Conservation (phyloP, 331 rosid genomes). For the Acacia pycnantha region DNA sequence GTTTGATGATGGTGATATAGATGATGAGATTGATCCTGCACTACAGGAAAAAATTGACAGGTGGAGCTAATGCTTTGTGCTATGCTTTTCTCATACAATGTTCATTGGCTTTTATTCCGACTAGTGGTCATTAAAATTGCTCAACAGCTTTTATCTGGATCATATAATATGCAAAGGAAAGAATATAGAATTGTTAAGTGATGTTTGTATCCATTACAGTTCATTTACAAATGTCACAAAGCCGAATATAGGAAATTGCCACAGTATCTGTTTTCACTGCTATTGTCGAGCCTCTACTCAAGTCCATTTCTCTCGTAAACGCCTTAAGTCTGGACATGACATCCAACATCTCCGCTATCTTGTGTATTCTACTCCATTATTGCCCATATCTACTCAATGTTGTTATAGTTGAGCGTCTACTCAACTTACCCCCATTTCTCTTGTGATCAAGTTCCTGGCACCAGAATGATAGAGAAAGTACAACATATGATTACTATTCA, state of each 20-base stretch:
- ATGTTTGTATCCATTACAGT: constrained; percentile 16
- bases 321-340: neutral
- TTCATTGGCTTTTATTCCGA: constrained; percentile 27
- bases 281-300: neutral
- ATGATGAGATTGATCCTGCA: constrained; percentile 92
- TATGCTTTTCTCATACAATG: neutral
- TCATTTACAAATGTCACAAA: constrained; percentile 16
- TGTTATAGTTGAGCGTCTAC: neutral
- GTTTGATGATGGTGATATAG: constrained; percentile 69
- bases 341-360: neutral
- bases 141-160: neutral
- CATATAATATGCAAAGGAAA: constrained; percentile 31
- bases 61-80: constrained; percentile 32
- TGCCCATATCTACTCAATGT: neutral
- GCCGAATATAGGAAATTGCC: constrained; percentile 14
- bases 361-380: neutral
- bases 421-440: neutral
- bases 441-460: neutral
- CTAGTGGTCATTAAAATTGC: constrained; percentile 20
- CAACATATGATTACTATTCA: neutral
- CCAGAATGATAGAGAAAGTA: neutral
- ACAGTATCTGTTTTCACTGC: neutral
- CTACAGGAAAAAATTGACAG: constrained; percentile 89
- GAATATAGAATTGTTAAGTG: constrained; percentile 22
- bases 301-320: neutral